phyloP scores from a whole-genome alignment of 768 basidiomycete species.

The Atractiella rhizophila region DNA sequence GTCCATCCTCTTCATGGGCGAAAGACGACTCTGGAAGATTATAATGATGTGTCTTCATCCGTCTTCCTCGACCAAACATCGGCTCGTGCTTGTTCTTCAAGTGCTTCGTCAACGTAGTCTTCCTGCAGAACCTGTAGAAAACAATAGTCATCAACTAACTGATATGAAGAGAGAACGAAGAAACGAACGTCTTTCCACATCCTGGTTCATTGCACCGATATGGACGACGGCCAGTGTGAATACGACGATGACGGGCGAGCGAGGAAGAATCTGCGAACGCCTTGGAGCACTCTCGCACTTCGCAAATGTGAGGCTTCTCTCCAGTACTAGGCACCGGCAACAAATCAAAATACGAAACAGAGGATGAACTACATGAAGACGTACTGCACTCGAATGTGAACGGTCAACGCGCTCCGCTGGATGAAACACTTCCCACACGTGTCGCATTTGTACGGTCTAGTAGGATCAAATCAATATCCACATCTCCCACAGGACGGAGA shows the following conservation, averaged over 20 bases:
- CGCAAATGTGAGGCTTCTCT: constrained; percentile 74
- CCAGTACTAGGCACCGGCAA: constrained; percentile 28
- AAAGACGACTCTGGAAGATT: no score
- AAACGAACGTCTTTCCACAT: constrained; percentile 19
- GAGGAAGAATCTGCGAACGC: constrained; percentile 79
- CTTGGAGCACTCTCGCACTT: constrained; percentile 43
- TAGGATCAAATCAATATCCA: no score
- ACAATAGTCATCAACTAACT: background rate
- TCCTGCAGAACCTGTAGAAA: constrained; percentile 19
- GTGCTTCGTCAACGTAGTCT: constrained; percentile 25
- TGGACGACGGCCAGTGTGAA: constrained; percentile 22
- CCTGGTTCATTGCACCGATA: constrained; percentile 19
- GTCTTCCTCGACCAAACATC: no score
- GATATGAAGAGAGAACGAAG: no score
- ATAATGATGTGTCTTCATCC: no score
- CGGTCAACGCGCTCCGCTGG: constrained; percentile 67
- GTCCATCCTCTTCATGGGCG: no score
- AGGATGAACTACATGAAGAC: constrained; percentile 11
- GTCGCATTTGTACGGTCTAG: constrained; percentile 21
- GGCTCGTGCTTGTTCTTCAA: constrained; percentile 20
- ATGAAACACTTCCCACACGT: constrained; percentile 18
- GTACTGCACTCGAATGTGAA: constrained; percentile 62
- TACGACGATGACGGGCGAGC: constrained; percentile 62
- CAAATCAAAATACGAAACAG: background rate
- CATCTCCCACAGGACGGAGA: no score